Base-by-base conservation (phyloP, 768 basidiomycete species). In the Roridomyces roridus region DNA sequence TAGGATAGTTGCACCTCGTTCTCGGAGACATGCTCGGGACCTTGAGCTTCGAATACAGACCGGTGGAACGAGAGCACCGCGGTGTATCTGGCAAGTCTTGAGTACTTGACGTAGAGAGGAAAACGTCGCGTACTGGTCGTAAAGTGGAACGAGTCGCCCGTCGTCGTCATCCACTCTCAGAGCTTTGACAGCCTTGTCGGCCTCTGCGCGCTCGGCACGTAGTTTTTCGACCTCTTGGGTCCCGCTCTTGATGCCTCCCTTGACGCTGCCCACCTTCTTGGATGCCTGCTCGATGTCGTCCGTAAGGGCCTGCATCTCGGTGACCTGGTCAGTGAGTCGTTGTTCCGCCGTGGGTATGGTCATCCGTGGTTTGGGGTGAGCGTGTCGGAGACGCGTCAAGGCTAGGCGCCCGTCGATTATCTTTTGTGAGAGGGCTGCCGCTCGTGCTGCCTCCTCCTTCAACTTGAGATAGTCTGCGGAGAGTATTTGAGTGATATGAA, bases 371-470 rank as follows among this genome's bases (percentile, higher is more conserved):
- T 86, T 83, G 0, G 92, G 90, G 63, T 96, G 86, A 2, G 87
- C 83, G 62, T 94, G 89, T 18, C 91, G 85, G 17, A 96, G 84
- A 2, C 94, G 85, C 7, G 88, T 87, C 34, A 96, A 79, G 1
- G 88, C 83, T 5, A 94, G 82, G 31, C 91, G 87, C 31, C 92
- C 85, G 67, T 95, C 92, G 56, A 92, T 82, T 63, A 96, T 93
- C 68, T 91, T 82, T 53, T 90, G 84, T 1, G 89, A 83, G 1
- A 93, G 81, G 2, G 77, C 59, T 20, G 85, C 74, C 2, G 88
- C 86, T 57, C 84, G 81, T 21, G 75, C 72, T 0, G 85, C 80
- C 8, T 82, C 70, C 2, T 76, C 70, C 39, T 82, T 84, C 0
- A 86, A 81, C 59, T 80, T 82, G 36, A 75, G 70, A 64, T 87